phyloP scores from a whole-genome alignment of 2,329 filamentous ascomycete species.

The Pseudogymnoascus sp. region DNA sequence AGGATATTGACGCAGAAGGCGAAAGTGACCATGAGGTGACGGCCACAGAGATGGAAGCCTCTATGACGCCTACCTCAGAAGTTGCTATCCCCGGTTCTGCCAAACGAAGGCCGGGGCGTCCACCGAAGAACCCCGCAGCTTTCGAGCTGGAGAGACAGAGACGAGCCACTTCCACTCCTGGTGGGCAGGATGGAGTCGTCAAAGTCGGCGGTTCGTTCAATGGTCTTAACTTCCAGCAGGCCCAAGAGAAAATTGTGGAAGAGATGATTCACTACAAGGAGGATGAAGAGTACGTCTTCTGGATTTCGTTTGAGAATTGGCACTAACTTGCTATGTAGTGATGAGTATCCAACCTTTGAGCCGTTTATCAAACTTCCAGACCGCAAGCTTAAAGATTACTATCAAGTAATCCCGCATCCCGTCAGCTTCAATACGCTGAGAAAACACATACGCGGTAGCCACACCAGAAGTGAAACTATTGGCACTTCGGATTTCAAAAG shows the following conservation, averaged over 20 bases:
- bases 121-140: conserved; percentile 22
- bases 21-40: conserved; percentile 27
- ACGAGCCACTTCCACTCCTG: conserved; percentile 31
- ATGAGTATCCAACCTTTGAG: conserved; percentile 61
- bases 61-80: not conserved
- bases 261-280: conserved; percentile 60
- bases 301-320: not conserved
- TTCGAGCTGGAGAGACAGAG: conserved; percentile 27
- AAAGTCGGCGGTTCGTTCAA: conserved; percentile 54
- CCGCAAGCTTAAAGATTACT: conserved; percentile 74
- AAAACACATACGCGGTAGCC: conserved; percentile 63
- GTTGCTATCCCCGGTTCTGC: conserved; percentile 5
- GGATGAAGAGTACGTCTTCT: conserved; percentile 51
- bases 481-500: conserved; percentile 63
- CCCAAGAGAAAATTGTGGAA: conserved; percentile 76
- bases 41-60: conserved; percentile 17
- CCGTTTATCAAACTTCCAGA: conserved; percentile 74
- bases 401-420: conserved; percentile 72
- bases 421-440: conserved; percentile 70
- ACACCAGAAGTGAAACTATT: conserved; percentile 35
- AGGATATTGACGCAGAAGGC: conserved; percentile 28
- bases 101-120: conserved; percentile 20
- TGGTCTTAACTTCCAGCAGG: conserved; percentile 71
- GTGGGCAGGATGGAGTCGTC: conserved; percentile 36
- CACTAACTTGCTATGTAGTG: conserved; percentile 34